A percentile compares a stretch with the other conserved stretches of the same genome.
These are phyloP conservation scores for Glarea lozoyensis DNA, from an alignment of 495 filamentous ascomycete genomes.

Conservation along the genomic window DNA sequence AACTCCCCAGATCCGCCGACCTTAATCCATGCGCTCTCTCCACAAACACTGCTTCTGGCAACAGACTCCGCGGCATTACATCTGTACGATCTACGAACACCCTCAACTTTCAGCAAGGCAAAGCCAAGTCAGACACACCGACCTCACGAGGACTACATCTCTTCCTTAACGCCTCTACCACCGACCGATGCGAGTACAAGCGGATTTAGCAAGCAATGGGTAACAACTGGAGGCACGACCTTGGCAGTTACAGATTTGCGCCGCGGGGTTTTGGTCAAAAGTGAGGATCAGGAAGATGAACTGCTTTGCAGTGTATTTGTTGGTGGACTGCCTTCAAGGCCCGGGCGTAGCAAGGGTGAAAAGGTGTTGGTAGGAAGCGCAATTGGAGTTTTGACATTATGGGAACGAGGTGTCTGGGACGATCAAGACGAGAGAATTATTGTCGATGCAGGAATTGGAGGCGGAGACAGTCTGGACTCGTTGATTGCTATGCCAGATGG, in stretches of 20 bases:
- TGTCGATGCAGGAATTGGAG: constrained; percentile 46
- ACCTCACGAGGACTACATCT: constrained; percentile 88
- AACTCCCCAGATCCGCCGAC: constrained; percentile 55
- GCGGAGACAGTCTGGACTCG: constrained; percentile 63
- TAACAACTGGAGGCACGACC: constrained; percentile 84
- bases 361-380: constrained; percentile 75
- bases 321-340: constrained; percentile 48
- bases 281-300: constrained; percentile 92
- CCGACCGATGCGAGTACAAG: constrained; percentile 67
- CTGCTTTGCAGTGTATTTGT: constrained; percentile 72
- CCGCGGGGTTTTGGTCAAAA: constrained; percentile 69
- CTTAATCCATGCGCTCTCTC: constrained; percentile 68
- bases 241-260: constrained; percentile 83
- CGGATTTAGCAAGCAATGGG: constrained; percentile 84
- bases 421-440: constrained; percentile 85
- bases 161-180: constrained; percentile 78
- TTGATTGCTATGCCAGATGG: constrained; percentile 57
- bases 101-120: constrained; percentile 42
- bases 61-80: constrained; percentile 86
- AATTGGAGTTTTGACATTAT: constrained; percentile 75
- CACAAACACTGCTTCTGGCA: constrained; percentile 80
- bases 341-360: constrained; percentile 57
- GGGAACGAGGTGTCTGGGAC: constrained; percentile 91
- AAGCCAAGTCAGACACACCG: constrained; percentile 69
- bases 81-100: constrained; percentile 77